A percentile compares a stretch with the other conserved stretches of the same genome.
These are phyloP conservation scores for Acanthamoeba healyi DNA, from an alignment of 208 protist species.

Conservation along the genomic window DNA sequence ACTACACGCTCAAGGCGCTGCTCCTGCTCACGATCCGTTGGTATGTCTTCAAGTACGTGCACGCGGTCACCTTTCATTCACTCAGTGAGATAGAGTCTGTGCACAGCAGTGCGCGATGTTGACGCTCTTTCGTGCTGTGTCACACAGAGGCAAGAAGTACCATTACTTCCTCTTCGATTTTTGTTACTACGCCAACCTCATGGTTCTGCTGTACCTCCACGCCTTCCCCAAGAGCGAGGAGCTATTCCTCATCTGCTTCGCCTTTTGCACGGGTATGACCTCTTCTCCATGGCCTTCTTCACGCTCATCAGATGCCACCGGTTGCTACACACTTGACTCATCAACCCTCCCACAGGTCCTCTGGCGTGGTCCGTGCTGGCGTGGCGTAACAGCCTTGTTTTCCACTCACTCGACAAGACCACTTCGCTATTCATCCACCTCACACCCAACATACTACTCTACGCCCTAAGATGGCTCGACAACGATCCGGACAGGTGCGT, in stretches of 20 bases:
- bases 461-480: constrained; percentile 78
- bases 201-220: constrained; percentile 72
- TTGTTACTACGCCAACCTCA: constrained; percentile 80
- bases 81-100: no score
- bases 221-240: constrained; percentile 39
- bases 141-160: constrained; percentile 72
- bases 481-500: neutral
- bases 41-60: constrained; percentile 62
- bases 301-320: neutral
- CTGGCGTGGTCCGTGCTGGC: constrained; percentile 81
- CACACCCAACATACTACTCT: constrained; percentile 79
- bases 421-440: constrained; percentile 88
- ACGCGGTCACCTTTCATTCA: neutral
- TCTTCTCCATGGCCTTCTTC: constrained; percentile 53
- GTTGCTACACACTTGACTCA: neutral
- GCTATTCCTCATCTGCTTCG: constrained; percentile 40
- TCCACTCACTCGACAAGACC: constrained; percentile 87
- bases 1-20: neutral
- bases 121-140: neutral
- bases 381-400: constrained; percentile 87
- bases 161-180: constrained; percentile 86
- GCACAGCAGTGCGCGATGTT: no score
- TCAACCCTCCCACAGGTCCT: constrained; percentile 74
- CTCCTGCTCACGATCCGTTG: constrained; percentile 30
- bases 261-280: constrained; percentile 12